These are phyloP conservation scores for Boletus coccyginus DNA, from an alignment of 768 basidiomycete species.

Conservation along the genomic window DNA sequence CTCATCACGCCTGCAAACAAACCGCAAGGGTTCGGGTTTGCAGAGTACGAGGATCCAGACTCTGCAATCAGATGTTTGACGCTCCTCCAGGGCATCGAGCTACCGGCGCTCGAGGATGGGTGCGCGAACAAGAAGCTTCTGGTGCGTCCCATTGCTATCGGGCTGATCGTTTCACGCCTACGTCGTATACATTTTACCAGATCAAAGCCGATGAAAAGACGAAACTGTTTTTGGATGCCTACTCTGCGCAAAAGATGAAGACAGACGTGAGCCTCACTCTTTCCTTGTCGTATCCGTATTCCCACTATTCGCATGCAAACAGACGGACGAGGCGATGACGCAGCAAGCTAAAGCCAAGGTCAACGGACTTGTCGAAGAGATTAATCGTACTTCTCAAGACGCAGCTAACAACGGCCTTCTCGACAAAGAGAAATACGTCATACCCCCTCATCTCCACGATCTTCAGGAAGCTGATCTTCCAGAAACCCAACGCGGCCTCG, in stretches of 20 bases:
- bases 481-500: slow-evolving; percentile 86
- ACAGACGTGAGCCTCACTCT: slow-evolving; percentile 62
- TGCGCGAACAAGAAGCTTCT: slow-evolving; percentile 62
- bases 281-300: neutral
- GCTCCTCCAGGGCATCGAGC: slow-evolving; percentile 59
- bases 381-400: slow-evolving; percentile 70
- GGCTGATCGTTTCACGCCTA: slow-evolving; percentile 34
- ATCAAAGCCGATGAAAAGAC: slow-evolving; percentile 98
- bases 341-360: slow-evolving; percentile 65
- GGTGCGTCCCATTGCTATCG: slow-evolving; percentile 47
- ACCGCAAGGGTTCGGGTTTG: slow-evolving; percentile 96
- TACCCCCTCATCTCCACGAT: slow-evolving; percentile 96
- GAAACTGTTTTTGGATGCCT: slow-evolving; percentile 81
- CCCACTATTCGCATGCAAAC: neutral
- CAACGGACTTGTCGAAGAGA: slow-evolving; percentile 63
- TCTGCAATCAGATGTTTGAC: slow-evolving; percentile 76
- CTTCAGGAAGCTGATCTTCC: slow-evolving; percentile 95
- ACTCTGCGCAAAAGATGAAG: slow-evolving; percentile 71
- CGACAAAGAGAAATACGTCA: slow-evolving; percentile 84
- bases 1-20: slow-evolving; percentile 91
- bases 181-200: slow-evolving; percentile 41
- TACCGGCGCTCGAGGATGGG: slow-evolving; percentile 61
- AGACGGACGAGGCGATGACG: slow-evolving; percentile 71
- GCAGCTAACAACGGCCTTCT: slow-evolving; percentile 71
- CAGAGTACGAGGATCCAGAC: slow-evolving; percentile 92